These are phyloP conservation scores for Fennellomyces sp. DNA, from an alignment of 371 early-diverging fungal genomes.

Conservation along the genomic window DNA sequence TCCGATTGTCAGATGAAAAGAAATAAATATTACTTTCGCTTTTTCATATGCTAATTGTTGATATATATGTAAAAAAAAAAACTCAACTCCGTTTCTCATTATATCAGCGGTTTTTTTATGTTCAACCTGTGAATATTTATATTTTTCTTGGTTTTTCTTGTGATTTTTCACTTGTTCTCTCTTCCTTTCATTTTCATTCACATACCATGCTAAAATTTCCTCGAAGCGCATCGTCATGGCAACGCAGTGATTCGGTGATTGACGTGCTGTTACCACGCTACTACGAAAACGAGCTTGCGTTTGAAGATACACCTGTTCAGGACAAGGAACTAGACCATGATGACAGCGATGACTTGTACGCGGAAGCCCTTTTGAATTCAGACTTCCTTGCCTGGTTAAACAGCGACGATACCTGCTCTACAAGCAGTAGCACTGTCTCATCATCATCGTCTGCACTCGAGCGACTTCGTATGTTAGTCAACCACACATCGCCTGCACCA, in stretches of 20 bases:
- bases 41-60: background rate
- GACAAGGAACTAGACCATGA: slow-evolving; percentile 27
- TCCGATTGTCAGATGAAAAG: background rate
- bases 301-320: slow-evolving; percentile 9
- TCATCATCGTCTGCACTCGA: slow-evolving; percentile 13
- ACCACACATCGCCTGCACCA: slow-evolving; percentile 11
- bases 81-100: background rate
- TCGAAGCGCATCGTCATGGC: slow-evolving; percentile 11
- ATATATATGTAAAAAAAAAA: background rate
- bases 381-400: slow-evolving; percentile 27
- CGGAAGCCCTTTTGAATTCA: slow-evolving; percentile 28
- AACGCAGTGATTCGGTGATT: slow-evolving; percentile 13
- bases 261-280: slow-evolving; percentile 22
- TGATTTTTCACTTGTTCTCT: slow-evolving; percentile 3
- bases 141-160: slow-evolving; percentile 6
- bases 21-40: background rate
- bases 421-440: background rate
- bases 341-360: slow-evolving; percentile 34
- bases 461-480: slow-evolving; percentile 24
- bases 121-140: background rate
- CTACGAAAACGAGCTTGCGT: slow-evolving; percentile 18
- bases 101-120: slow-evolving; percentile 1
- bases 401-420: slow-evolving; percentile 6
- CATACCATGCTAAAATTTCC: slow-evolving; percentile 9
- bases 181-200: slow-evolving; percentile 1